Conservation (phyloP, 352 stramenopile genomes). For the Aphanomyces stellatus region DNA sequence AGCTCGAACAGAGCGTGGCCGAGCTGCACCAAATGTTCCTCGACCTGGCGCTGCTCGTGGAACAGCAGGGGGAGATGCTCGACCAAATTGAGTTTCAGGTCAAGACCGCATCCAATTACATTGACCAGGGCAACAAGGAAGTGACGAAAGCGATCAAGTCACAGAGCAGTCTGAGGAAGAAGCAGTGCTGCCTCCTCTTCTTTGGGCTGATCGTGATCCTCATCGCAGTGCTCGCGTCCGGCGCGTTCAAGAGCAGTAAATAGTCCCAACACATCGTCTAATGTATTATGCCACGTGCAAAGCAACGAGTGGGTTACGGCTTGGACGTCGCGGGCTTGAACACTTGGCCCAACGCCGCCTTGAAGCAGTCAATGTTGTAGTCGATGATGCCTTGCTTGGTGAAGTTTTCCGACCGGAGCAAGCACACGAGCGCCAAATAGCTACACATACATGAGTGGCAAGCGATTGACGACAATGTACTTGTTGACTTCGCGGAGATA, state of each 20-base stretch:
- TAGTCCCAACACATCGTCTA: background rate
- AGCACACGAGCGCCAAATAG: slow-evolving; percentile 97
- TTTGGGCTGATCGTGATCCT: slow-evolving; percentile 71
- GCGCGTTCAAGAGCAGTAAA: slow-evolving; percentile 38
- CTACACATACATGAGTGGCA: slow-evolving; percentile 24
- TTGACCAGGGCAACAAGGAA: slow-evolving; percentile 95
- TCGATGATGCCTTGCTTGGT: slow-evolving; percentile 97
- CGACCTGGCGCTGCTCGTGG: slow-evolving; percentile 95
- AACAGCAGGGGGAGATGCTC: slow-evolving; percentile 96
- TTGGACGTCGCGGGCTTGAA: slow-evolving; percentile 55
- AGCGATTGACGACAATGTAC: slow-evolving; percentile 27
- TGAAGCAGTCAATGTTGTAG: slow-evolving; percentile 99
- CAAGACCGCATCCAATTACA: slow-evolving; percentile 91
- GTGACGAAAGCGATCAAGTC: slow-evolving; percentile 92
- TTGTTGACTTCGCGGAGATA: slow-evolving; percentile 92
- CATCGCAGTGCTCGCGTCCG: slow-evolving; percentile 54
- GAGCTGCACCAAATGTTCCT: slow-evolving; percentile 99
- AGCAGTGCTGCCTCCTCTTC: slow-evolving; percentile 89
- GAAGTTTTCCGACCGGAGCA: slow-evolving; percentile 96
- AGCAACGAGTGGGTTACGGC: slow-evolving; percentile 26
- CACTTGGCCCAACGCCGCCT: slow-evolving; percentile 86
- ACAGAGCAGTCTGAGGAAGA: slow-evolving; percentile 95
- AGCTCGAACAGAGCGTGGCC: slow-evolving; percentile 92
- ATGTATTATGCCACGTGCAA: slow-evolving; percentile 24
- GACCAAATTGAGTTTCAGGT: slow-evolving; percentile 98